Conservation (phyloP, 2,329 filamentous ascomycete genomes). For the Dendryphion nanum region DNA sequence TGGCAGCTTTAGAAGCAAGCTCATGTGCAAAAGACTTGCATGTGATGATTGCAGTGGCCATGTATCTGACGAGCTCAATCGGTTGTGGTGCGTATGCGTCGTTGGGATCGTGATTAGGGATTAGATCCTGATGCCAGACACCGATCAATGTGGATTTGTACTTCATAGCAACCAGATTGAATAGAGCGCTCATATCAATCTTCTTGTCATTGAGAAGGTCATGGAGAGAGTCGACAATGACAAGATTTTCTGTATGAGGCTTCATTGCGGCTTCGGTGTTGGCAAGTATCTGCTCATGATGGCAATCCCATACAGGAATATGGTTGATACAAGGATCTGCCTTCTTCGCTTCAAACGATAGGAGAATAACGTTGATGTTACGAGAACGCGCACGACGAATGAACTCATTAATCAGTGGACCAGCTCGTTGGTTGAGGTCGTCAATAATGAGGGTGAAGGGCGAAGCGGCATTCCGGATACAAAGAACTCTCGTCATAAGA, state of each 20-base stretch:
- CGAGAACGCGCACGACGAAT: constrained; percentile 59
- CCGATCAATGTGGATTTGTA: constrained; percentile 67
- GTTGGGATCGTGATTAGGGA: constrained; percentile 46
- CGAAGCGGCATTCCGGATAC: constrained; percentile 73
- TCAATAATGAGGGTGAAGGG: constrained; percentile 87
- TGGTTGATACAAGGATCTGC: constrained; percentile 65
- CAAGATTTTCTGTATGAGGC: constrained; percentile 46
- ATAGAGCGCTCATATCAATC: constrained; percentile 57
- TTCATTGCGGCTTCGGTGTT: constrained; percentile 19
- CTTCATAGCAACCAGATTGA: constrained; percentile 70
- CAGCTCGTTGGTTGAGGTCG: constrained; percentile 76
- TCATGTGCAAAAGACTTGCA: constrained; percentile 72
- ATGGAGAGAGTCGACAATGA: constrained; percentile 80
- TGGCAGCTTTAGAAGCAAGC: constrained; percentile 70
- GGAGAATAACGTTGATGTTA: constrained; percentile 67
- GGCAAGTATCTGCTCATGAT: constrained; percentile 51
- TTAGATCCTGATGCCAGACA: constrained; percentile 80
- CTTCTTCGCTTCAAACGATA: constrained; percentile 66
- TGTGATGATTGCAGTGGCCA: constrained; percentile 83
- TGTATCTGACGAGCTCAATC: constrained; percentile 71
- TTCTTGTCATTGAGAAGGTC: constrained; percentile 47
- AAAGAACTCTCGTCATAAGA: constrained; percentile 78
- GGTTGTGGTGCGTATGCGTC: constrained; percentile 51
- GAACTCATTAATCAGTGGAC: constrained; percentile 70
- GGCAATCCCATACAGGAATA: constrained; percentile 62